phyloP scores from a whole-genome alignment of 306 rosid species.

The Trifolium pratense region DNA sequence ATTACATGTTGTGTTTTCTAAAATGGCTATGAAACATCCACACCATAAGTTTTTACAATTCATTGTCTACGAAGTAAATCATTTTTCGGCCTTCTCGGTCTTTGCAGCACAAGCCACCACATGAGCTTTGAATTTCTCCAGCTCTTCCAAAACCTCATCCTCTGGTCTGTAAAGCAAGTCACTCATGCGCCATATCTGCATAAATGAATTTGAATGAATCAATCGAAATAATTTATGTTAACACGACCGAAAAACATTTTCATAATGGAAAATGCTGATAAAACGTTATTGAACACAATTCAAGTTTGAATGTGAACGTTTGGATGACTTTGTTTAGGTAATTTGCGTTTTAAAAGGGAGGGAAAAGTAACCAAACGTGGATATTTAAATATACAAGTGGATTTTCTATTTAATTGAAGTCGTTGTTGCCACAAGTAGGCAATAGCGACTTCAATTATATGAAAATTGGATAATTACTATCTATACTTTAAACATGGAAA shows the following conservation, averaged over 20 bases:
- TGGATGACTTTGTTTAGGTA: not conserved
- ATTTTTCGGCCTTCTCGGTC: conserved; percentile 61
- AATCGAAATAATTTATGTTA: conserved; percentile 5
- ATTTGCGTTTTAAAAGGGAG: not conserved
- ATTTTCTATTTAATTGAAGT: no score
- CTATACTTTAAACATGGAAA: not conserved
- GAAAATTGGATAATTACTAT: not conserved
- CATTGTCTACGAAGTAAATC: conserved; percentile 16
- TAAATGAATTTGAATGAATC: conserved; percentile 26
- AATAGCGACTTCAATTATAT: not conserved
- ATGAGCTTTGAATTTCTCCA: conserved; percentile 93
- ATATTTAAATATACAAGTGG: not conserved
- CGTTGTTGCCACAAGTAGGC: not conserved
- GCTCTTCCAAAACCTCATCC: conserved; percentile 92
- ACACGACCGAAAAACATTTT: not conserved
- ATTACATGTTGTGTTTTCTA: not conserved
- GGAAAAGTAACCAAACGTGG: not conserved
- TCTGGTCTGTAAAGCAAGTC: conserved; percentile 95
- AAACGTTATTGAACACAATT: not conserved
- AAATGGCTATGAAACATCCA: conserved; percentile 18
- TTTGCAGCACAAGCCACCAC: conserved; percentile 84
- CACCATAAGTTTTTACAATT: conserved; percentile 8
- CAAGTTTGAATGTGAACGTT: not conserved
- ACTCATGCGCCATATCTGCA: conserved; percentile 99
- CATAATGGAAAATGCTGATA: not conserved